These are phyloP conservation scores for Spathaspora hagerdaliae DNA, from an alignment of 805 yeast species.

Conservation along the genomic window DNA sequence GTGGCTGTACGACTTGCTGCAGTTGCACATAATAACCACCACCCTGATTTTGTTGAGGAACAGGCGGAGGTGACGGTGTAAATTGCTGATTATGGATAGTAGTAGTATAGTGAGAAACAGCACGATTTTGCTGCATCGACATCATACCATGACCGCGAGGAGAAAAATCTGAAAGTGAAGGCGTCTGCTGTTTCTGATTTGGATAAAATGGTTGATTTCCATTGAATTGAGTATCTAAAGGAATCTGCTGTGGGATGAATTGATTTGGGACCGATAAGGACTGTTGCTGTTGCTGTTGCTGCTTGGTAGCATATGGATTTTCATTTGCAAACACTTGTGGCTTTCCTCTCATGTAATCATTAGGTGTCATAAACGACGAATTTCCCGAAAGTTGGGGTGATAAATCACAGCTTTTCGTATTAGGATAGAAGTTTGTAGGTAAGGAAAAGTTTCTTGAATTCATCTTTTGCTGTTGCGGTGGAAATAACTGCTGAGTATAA, in stretches of 20 bases:
- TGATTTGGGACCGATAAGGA: neutral
- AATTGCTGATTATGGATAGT: neutral
- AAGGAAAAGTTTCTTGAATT: constrained; percentile 10
- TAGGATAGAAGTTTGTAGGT: constrained; percentile 10
- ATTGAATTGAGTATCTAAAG: constrained; percentile 1
- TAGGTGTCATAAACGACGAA: neutral
- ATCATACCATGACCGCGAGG: neutral
- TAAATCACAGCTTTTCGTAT: neutral
- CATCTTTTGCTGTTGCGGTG: neutral
- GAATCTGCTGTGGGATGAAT: neutral
- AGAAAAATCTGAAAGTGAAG: constrained; percentile 3
- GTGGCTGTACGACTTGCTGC: neutral
- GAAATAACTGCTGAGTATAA: neutral
- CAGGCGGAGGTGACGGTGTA: constrained; percentile 6
- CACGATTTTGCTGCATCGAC: neutral
- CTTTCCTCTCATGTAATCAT: neutral
- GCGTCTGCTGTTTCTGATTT: constrained; percentile 1
- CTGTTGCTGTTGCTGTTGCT: constrained; percentile 3
- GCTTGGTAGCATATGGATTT: constrained; percentile 5
- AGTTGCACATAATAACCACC: constrained; percentile 1
- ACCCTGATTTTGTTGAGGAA: constrained; percentile 3
- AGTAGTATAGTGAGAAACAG: constrained; percentile 4
- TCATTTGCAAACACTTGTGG: constrained; percentile 8
- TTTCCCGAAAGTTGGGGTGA: neutral
- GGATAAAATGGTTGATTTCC: neutral